Conservation (phyloP, 495 filamentous ascomycete species). For the Aspergillus ostianus region DNA sequence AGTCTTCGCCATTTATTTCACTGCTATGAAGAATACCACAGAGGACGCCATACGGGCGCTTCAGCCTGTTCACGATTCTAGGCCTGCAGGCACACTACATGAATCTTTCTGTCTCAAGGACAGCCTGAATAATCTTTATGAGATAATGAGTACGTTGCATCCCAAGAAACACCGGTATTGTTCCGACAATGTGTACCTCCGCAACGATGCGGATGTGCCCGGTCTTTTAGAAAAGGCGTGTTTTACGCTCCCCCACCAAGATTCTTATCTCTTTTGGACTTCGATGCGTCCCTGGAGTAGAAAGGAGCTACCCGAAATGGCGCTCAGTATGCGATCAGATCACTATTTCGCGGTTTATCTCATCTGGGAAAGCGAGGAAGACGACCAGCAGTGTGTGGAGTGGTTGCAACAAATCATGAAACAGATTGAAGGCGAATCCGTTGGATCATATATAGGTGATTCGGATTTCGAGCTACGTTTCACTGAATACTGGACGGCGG, state of each 20-base stretch:
- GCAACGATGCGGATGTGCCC: constrained; percentile 40
- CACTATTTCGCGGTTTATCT: constrained; percentile 55
- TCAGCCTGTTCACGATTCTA: constrained; percentile 28
- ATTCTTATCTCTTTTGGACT: constrained; percentile 47
- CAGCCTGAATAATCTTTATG: constrained; percentile 41
- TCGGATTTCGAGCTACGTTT: constrained; percentile 44
- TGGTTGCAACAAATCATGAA: constrained; percentile 45
- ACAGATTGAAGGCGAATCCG: constrained; percentile 30
- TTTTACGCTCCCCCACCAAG: constrained; percentile 37
- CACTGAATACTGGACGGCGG: constrained; percentile 42
- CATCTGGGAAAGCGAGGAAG: constrained; percentile 45
- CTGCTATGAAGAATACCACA: constrained; percentile 37
- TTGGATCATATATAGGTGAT: constrained; percentile 53
- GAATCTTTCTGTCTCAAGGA: constrained; percentile 37
- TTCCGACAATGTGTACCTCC: constrained; percentile 50
- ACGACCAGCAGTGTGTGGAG: constrained; percentile 36
- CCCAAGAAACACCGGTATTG: constrained; percentile 44
- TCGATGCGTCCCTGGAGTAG: constrained; percentile 47
- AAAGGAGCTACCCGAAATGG: constrained; percentile 44
- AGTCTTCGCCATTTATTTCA: constrained; percentile 34
- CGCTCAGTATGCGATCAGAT: constrained; percentile 49
- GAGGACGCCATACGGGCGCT: constrained; percentile 35
- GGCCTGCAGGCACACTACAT: constrained; percentile 28
- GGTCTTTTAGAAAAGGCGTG: constrained; percentile 43
- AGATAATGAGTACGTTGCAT: constrained; percentile 36